Evolutionary conservation across 176 grass and related monocot genomes (phyloP).

Genomic region (Musa itinerans): DNA sequence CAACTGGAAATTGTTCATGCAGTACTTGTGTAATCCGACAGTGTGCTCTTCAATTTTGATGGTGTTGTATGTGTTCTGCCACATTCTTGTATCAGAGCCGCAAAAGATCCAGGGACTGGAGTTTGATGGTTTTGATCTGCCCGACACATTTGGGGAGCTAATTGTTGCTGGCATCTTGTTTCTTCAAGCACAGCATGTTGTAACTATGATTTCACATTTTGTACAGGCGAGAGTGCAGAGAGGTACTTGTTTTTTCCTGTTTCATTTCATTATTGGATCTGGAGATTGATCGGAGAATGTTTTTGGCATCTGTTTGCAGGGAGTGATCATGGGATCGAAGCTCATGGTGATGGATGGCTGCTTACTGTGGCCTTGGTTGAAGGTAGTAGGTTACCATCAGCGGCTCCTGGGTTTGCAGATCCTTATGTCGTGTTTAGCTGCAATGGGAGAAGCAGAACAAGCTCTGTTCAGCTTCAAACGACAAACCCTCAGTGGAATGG

Average conservation of each 20-base stretch:
- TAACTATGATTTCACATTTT: constrained; percentile 67
- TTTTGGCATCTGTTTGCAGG: constrained; percentile 24
- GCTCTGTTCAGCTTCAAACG: constrained; percentile 84
- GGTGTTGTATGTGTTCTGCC: constrained; percentile 54
- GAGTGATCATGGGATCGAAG: constrained; percentile 56
- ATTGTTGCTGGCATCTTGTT: constrained; percentile 53
- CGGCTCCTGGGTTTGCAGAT: constrained; percentile 45
- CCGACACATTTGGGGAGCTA: constrained; percentile 68
- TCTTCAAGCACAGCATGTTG: constrained; percentile 52
- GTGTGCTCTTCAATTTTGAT: constrained; percentile 43
- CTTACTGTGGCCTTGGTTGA: constrained; percentile 74
- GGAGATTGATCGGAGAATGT: no score
- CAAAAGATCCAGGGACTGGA: constrained; percentile 48
- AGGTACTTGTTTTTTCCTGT: constrained; percentile 28
- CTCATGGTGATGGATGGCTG: constrained; percentile 73
- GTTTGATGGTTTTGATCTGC: constrained; percentile 71
- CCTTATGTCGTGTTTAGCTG: constrained; percentile 83
- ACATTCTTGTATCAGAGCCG: constrained; percentile 52
- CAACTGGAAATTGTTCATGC: constrained; percentile 38
- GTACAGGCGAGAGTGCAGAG: constrained; percentile 59
- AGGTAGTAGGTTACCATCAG: constrained; percentile 50
- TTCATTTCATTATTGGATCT: background rate
- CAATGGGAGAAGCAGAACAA: constrained; percentile 65
- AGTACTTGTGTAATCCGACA: constrained; percentile 81
- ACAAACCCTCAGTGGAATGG: constrained; percentile 81